Conservation (phyloP, 768 basidiomycete genomes). For the Hydnomerulius pinastri region DNA sequence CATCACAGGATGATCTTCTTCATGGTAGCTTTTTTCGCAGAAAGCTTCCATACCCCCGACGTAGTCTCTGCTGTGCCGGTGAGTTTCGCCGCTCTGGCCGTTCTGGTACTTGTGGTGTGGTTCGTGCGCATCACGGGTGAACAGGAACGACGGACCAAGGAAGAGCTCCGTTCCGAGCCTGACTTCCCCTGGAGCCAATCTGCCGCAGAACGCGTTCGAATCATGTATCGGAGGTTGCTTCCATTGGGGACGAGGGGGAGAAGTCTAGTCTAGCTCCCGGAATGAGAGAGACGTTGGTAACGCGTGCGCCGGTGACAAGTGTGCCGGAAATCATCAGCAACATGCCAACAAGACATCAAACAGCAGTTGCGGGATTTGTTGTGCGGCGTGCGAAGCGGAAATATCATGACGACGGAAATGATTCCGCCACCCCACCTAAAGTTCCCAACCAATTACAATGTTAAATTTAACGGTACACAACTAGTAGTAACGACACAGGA, state of each 20-base stretch:
- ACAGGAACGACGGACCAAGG: too few species aligned
- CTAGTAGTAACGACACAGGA: too few species aligned
- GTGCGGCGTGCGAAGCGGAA: background rate
- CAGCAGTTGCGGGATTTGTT: background rate
- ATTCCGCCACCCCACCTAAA: too few species aligned
- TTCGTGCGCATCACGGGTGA: background rate
- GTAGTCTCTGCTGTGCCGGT: conserved; percentile 21
- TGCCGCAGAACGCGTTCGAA: background rate
- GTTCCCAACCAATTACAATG: too few species aligned
- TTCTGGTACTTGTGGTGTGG: conserved; percentile 36
- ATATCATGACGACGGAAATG: background rate
- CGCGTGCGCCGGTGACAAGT: too few species aligned
- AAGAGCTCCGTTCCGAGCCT: background rate
- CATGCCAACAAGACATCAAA: conserved; percentile 8
- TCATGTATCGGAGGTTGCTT: background rate
- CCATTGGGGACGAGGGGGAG: background rate
- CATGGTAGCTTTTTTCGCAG: conserved; percentile 3
- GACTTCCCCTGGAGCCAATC: background rate
- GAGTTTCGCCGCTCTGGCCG: conserved; percentile 26
- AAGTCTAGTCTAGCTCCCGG: background rate
- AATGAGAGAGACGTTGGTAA: background rate
- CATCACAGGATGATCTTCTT: conserved; percentile 8
- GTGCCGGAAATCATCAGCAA: background rate
- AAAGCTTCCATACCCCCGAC: background rate
- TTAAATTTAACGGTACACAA: too few species aligned